Base-by-base conservation (phyloP, 805 yeast species). In the Metschnikowia shivogae region DNA sequence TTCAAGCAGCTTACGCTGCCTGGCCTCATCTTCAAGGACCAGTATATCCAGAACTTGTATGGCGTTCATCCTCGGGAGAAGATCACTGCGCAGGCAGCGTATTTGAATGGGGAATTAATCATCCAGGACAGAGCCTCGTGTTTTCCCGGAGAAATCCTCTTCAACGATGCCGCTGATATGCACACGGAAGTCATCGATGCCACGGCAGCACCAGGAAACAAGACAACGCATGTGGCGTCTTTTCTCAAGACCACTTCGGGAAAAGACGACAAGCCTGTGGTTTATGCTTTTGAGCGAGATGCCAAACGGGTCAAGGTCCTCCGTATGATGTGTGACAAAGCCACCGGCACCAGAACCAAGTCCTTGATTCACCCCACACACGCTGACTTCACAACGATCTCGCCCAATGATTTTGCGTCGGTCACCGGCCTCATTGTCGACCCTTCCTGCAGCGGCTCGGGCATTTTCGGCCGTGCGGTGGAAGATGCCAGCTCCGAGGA, bases 151-250 rank as follows among this genome's bases (percentile, higher is more conserved):
- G 81, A 80, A 48, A 89, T 93, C 24, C 65, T 93, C 39, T 72
- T 78, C 49, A 48, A 54, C 33, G 68, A 65, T 43, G 87, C 92
- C 0, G 44, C 61, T 0, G 71, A 78, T 4, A 41, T 43, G 2
- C 84, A 82, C 36, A 83, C 77, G 47, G 64, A 72, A 20, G 80
- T 89, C 9, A 86, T 93, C 36, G 99, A 93, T 66, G 85, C 97
- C 1, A 90, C 97, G 67, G 90, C 98, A 2, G 99, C 99, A 0
- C 99, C 99, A 4, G 99, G 99, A 5, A 93, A 93, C 64, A 95
- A 93, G 62, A 93, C 99, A 0, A 88, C 97, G 0, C 98, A 92
- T 65, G 68, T 84, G 19, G 96, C 97, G 0, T 80, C 93, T 0
- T 70, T 78, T 41, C 64, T 88, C 19, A 59, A 57, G n/a, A 52